A percentile compares a stretch with the other conserved stretches of the same genome.
Conservation (phyloP, 805 yeast species). For the Ogataea paraovalis region DNA sequence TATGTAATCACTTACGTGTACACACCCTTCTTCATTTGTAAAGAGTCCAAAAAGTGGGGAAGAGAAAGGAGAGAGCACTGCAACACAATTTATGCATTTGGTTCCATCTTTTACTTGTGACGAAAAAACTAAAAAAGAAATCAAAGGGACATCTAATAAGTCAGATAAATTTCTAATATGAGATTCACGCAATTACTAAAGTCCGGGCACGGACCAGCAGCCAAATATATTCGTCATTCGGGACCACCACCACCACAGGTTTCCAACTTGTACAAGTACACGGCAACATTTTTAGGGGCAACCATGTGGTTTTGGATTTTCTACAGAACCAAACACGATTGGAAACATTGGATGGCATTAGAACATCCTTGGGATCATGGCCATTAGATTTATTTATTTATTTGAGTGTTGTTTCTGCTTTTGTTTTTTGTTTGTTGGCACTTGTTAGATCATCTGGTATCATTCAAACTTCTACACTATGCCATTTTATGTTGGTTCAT, state of each 20-base stretch:
- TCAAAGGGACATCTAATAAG: too few relatives aligned
- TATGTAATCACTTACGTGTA: too few relatives aligned
- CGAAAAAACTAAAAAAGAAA: too few relatives aligned
- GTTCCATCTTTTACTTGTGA: too few relatives aligned
- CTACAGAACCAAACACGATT: constrained; percentile 74
- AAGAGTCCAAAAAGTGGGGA: too few relatives aligned
- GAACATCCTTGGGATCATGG: constrained; percentile 42
- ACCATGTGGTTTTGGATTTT: constrained; percentile 88
- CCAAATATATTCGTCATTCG: constrained; percentile 43
- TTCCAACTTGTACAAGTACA: constrained; percentile 50
- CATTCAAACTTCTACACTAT: too few relatives aligned
- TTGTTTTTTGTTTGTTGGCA: too few relatives aligned
- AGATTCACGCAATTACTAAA: background rate
- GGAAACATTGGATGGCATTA: constrained; percentile 53
- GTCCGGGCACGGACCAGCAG: constrained; percentile 11
- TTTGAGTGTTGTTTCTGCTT: background rate
- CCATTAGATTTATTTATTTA: constrained; percentile 10
- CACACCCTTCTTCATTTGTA: too few relatives aligned
- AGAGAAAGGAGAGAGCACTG: too few relatives aligned
- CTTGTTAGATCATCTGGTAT: too few relatives aligned
- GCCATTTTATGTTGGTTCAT: background rate
- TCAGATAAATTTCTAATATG: background rate
- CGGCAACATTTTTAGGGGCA: constrained; percentile 71
- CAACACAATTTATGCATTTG: too few relatives aligned
- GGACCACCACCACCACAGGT: constrained; percentile 65